These are phyloP conservation scores for Saksenaea vasiformis DNA, from an alignment of 371 early-diverging fungal genomes.

Conservation along the genomic window DNA sequence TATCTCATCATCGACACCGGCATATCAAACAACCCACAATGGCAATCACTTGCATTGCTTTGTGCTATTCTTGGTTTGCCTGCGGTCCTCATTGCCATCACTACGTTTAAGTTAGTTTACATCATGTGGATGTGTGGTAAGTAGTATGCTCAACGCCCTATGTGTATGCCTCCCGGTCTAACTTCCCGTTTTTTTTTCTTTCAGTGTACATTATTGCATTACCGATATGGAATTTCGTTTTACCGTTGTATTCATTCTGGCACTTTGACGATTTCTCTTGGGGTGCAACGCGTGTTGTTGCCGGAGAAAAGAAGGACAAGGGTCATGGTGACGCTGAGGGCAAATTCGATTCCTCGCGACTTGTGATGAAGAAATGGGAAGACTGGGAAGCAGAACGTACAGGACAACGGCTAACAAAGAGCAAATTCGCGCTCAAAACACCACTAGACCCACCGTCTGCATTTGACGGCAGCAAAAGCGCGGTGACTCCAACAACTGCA, in stretches of 20 bases:
- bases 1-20: constrained; percentile 57
- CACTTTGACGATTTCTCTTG: constrained; percentile 97
- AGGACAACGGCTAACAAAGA: constrained; percentile 32
- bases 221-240: constrained; percentile 94
- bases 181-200: neutral
- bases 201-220: constrained; percentile 68
- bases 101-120: constrained; percentile 81
- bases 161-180: too few relatives aligned
- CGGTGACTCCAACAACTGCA: constrained; percentile 27
- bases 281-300: constrained; percentile 84
- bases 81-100: constrained; percentile 84
- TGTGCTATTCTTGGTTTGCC: constrained; percentile 76
- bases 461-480: constrained; percentile 24
- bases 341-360: constrained; percentile 65
- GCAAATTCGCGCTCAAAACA: constrained; percentile 32
- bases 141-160: constrained; percentile 7
- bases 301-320: constrained; percentile 71
- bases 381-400: constrained; percentile 75
- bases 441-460: constrained; percentile 30
- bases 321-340: constrained; percentile 64
- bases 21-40: constrained; percentile 45
- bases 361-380: constrained; percentile 66
- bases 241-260: constrained; percentile 96
- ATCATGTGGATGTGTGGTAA: constrained; percentile 74
- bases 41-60: constrained; percentile 72